Base-by-base conservation (phyloP, 495 filamentous ascomycete species). In the Massariosphaeria phaeospora region DNA sequence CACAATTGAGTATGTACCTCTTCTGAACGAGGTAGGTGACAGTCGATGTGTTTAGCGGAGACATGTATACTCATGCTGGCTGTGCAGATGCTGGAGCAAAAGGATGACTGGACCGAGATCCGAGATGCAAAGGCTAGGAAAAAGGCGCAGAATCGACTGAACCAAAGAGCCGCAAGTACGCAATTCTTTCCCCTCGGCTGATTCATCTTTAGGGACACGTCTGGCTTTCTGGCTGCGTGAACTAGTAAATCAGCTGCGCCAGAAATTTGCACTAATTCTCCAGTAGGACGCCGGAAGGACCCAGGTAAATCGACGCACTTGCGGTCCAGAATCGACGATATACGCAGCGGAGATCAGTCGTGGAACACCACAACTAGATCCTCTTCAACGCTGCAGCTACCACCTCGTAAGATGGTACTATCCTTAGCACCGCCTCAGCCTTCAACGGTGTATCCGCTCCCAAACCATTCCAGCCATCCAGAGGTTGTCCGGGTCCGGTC, bases 101-200 rank as follows among this genome's bases (percentile, higher is more conserved):
- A 12, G 3, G 38, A 40, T 40, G 15, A 20, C 24, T 40, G 38
- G 38, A 20, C 18, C 3, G 38, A 21, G 8, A 21, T 40, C 2
- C 20, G 15, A 20, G 18, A 72, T 64, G 67, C 69, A 17, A 64
- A 62, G 41, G 62, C 60, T 39, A 63, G 69, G 34, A 62, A 67
- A 61, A 61, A 62, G 44, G 56, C 61, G 40, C 68, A 75, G 61
- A 75, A 67, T 49, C 59, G 73, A 54, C 63, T 75, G 9, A 74
- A 73, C 52, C 65, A 65, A 24, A 70, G 73, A 44, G 69, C 71
- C 39, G 66, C 72, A 53, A 67, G 73, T 73, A 61, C 64, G 70
- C n/a, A n/a, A 8, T n/a, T 34, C 8, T 41, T 62, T 72, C 41
- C 63, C 65, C 67, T 71, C 67, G n/a, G n/a, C n/a, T n/a, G n/a